Conservation (phyloP, 305 asterid species). For the Petunia hybrid region DNA sequence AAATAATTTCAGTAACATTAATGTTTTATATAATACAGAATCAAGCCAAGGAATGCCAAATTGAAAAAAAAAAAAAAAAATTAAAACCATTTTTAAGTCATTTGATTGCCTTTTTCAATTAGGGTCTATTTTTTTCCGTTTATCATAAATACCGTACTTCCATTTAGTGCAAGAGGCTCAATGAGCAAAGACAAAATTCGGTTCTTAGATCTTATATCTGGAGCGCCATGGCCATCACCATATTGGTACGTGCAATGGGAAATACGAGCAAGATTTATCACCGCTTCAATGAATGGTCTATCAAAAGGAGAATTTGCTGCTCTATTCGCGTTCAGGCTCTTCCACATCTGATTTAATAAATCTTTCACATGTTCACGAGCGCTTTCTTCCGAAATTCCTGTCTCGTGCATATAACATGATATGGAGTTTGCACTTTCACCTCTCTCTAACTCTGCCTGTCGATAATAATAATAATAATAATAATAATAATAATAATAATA, state of each 20-base stretch:
- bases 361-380: background rate
- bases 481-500: background rate
- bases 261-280: constrained; percentile 27
- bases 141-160: too few species aligned
- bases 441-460: constrained; percentile 31
- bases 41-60: too few species aligned
- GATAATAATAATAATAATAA: background rate
- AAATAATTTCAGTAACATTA: too few species aligned
- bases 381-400: background rate
- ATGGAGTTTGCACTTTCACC: constrained; percentile 29
- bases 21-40: too few species aligned
- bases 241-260: constrained; percentile 11
- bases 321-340: background rate
- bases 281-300: constrained; percentile 19
- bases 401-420: constrained; percentile 27
- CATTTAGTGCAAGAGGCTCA: background rate
- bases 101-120: too few species aligned
- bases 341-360: background rate
- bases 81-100: too few species aligned
- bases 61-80: too few species aligned
- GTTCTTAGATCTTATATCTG: constrained; percentile 1
- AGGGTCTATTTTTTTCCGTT: too few species aligned
- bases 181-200: constrained; percentile 11
- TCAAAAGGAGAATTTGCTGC: background rate
- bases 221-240: constrained; percentile 29